Base-by-base conservation (phyloP, 129 eudicot species). In the Flaveria trinervia region DNA sequence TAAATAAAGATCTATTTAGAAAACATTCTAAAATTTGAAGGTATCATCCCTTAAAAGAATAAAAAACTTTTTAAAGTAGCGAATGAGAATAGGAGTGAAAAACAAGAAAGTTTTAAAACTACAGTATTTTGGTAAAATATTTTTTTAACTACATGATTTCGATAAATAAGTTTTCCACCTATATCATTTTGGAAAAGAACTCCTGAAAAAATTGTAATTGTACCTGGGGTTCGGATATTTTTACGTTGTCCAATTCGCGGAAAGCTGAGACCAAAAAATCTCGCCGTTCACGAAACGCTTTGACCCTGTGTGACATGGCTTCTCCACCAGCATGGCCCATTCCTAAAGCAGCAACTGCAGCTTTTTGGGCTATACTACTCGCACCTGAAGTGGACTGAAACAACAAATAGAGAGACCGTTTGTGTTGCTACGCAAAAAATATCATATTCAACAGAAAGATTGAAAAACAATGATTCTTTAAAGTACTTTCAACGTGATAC, bases 311-410 rank as follows among this genome's bases (percentile, higher is more conserved):
- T 60, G 98, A 52, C 18, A 94, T 87, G 16, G 90, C 92, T 75
- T 91, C 98, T n/a, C 98, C 98, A 76, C 97, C 98, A 25, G 98
- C 98, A 5, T 89, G 80, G 23, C 98, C 98, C 80, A 94, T 71
- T 75, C 90, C 98, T 80, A 94, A 84, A 84, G 98, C 98, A 54
- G 98, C 98, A 79, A 91, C 91, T 13, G 76, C 98, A 43, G 98
- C 98, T 64, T 94, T 94, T 30, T 94, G 98, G 17, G 98, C 59
- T 79, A 94, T 86, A 72, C 97, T 94, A 79, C 98, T 82, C 12
- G 98, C 98, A 75, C 98, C 98, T 68, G 98, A 94, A 72, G 98
- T 94, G 44, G 83, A 85, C 98, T 94, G 84, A 25, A 52, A 22
- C 48, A 73, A 64, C 69, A 64, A 5, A 62, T 26, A 46, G 60